phyloP scores from a whole-genome alignment of 169 alveolate genomes.

The Plasmodium knowlesi region DNA sequence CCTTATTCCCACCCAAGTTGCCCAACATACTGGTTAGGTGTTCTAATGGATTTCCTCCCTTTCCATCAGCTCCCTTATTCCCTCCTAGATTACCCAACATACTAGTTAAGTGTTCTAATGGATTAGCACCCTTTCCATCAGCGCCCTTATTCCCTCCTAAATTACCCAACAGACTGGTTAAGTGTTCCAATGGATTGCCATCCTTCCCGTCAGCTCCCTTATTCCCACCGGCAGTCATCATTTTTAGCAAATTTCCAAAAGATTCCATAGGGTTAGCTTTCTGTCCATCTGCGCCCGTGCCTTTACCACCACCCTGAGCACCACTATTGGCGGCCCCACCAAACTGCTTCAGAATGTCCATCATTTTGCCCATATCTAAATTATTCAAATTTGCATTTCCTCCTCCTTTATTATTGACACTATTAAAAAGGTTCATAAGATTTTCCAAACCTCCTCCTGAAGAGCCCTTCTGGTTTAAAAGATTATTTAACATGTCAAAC shows the following conservation, averaged over 20 bases:
- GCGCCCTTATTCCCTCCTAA: too few relatives aligned
- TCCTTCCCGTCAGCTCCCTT: neutral
- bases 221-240: neutral
- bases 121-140: neutral
- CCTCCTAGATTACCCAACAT: neutral
- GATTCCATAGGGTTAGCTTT: constrained; percentile 3
- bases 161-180: too few relatives aligned
- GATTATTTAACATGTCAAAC: neutral
- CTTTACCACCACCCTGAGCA: neutral
- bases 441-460: constrained; percentile 6
- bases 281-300: neutral
- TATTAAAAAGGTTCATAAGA: constrained; percentile 18
- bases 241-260: neutral
- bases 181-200: neutral
- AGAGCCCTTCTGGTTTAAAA: constrained; percentile 6
- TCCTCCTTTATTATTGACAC: neutral
- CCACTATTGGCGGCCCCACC: neutral
- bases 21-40: neutral
- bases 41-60: neutral
- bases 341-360: constrained; percentile 17
- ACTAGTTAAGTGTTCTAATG: constrained; percentile 6
- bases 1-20: neutral
- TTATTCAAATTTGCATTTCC: neutral
- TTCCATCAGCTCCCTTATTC: neutral
- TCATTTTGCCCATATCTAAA: constrained; percentile 5